Evolutionary conservation across 176 grass and related monocot species (phyloP), one percentile per base, ranked within the genome.

Genomic region (Musa itinerans): DNA sequence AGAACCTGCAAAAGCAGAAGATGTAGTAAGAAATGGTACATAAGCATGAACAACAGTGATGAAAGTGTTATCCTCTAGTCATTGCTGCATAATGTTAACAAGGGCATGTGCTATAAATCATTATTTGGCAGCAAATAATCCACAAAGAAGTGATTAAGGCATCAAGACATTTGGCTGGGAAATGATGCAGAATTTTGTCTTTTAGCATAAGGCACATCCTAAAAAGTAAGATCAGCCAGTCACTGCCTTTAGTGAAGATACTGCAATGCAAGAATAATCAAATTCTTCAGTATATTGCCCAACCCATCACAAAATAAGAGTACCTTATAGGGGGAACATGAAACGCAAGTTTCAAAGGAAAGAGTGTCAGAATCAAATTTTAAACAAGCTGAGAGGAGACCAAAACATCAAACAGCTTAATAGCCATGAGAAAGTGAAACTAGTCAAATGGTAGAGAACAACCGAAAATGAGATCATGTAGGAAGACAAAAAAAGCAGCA

Each of bases 1-100:
- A 76, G 96, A 99, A 64, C 96, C 95, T 99, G 84, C 48, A 84
- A n/a, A 84, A 34, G 73, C 12, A 75, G 8, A 80, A 85, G 82
- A 81, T 53, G 73, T 50, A 48, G 22, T 54, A 69, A 71, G 54
- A 29, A 50, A 17, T 29, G 24, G 53, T 57, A 34, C 71, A 25
- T 19, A 26, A 74, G 12, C 68, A 34, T 49, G 9, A 21, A 51
- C 19, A 52, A 51, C 15, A 21, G 50, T 20, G 43, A 70, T 50
- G 68, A 10, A 1, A 51, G 48, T 5, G 14, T 50, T 49, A 3
- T 69, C 34, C 14, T 50, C 19, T 50, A 21, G 8, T 17, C 68
- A 52, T 61, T 61, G 57, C 19, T 61, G 57, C 57, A 61, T 21
- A 16, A 58, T 58, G 15, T 20, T 21, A 9, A 61, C n/a, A n/a